Conservation (phyloP, 306 rosid species). For the Clitoria ternatea region DNA sequence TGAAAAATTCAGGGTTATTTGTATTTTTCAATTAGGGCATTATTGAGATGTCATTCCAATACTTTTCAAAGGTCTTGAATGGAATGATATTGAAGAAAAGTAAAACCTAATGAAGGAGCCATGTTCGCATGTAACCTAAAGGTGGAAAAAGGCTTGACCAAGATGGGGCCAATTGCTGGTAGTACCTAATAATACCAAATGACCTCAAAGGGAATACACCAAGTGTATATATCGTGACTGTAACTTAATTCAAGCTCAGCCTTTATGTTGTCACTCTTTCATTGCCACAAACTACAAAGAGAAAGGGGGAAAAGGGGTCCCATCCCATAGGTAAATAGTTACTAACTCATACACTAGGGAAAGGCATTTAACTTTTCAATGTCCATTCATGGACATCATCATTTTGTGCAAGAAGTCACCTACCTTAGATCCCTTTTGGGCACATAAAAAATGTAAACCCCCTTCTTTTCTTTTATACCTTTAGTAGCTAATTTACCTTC, state of each 20-base stretch:
- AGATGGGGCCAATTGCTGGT: slow-evolving; percentile 61
- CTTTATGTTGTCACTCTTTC: slow-evolving; percentile 27
- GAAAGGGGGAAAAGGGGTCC: background rate
- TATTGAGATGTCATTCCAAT: slow-evolving; percentile 45
- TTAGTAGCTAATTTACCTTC: slow-evolving; percentile 23
- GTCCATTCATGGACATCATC: slow-evolving; percentile 63
- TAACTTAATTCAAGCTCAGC: slow-evolving; percentile 24
- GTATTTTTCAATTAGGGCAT: slow-evolving; percentile 23
- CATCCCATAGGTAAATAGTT: slow-evolving; percentile 19
- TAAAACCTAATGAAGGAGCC: slow-evolving; percentile 44
- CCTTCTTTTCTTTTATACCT: slow-evolving; percentile 8
- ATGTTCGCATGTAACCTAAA: slow-evolving; percentile 72
- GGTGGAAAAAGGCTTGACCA: slow-evolving; percentile 48
- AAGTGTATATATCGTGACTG: slow-evolving; percentile 20
- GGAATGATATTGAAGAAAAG: slow-evolving; percentile 41
- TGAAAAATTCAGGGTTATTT: too few relatives aligned
- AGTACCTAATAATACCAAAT: slow-evolving; percentile 26
- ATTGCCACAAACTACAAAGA: slow-evolving; percentile 18
- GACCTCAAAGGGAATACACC: slow-evolving; percentile 25
- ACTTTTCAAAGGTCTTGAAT: slow-evolving; percentile 35
- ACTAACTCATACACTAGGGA: slow-evolving; percentile 25
- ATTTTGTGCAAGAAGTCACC: slow-evolving; percentile 55
- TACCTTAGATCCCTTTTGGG: slow-evolving; percentile 33
- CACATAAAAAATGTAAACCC: slow-evolving; percentile 22
- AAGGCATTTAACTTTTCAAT: slow-evolving; percentile 66